Conservation (phyloP, 768 basidiomycete species). For the Cyclocybe aegerita region DNA sequence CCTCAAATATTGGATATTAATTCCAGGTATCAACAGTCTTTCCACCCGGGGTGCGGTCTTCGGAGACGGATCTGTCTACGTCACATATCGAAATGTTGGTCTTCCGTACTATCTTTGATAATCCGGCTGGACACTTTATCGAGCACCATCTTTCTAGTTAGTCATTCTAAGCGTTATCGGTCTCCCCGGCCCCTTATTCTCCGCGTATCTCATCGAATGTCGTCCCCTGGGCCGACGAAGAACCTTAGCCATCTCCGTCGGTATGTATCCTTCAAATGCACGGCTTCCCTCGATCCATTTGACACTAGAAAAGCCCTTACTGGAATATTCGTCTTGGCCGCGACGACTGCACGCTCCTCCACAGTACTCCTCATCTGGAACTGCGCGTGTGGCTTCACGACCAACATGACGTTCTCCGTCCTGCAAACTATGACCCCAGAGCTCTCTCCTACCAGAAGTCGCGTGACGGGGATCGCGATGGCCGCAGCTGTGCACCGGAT, state of each 20-base stretch:
- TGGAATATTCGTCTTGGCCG: conserved; percentile 64
- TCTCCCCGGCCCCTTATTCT: conserved; percentile 61
- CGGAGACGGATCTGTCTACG: conserved; percentile 58
- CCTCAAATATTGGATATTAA: conserved; percentile 25
- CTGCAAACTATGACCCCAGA: conserved; percentile 62
- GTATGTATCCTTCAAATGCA: conserved; percentile 35
- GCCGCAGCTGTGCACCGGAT: conserved; percentile 55
- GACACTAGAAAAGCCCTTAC: conserved; percentile 59
- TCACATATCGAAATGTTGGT: conserved; percentile 62
- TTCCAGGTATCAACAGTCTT: conserved; percentile 46
- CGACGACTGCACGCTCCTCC: conserved; percentile 63
- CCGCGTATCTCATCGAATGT: conserved; percentile 62
- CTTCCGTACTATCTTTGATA: too few species aligned
- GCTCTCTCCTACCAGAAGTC: conserved; percentile 61
- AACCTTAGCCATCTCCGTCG: conserved; percentile 56
- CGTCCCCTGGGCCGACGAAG: conserved; percentile 59
- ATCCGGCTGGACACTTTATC: too few species aligned
- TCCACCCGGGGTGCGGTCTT: conserved; percentile 56
- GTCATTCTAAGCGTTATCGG: conserved; percentile 61
- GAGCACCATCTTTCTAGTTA: conserved; percentile 37
- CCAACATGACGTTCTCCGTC: conserved; percentile 70
- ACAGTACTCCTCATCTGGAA: conserved; percentile 69
- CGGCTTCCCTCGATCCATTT: conserved; percentile 30
- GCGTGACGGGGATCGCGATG: conserved; percentile 67
- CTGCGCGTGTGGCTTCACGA: conserved; percentile 46